Percentiles rank a stretch among this genome's conserved stretches.
Evolutionary conservation across 192 early-diverging fungal genomes (phyloP).

Genomic region (Umbelopsis isabellina): DNA sequence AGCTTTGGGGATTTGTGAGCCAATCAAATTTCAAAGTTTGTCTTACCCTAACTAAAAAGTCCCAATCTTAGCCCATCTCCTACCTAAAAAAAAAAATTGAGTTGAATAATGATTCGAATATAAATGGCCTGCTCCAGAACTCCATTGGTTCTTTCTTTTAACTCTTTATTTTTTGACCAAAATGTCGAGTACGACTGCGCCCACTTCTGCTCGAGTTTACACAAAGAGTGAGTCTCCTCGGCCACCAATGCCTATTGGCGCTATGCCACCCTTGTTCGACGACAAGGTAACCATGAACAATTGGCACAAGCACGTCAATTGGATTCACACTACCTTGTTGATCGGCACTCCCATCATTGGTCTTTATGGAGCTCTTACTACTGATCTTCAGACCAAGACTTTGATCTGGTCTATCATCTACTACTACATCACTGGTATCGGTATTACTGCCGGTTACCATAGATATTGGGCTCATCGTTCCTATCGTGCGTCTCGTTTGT

Average conservation of each 20-base stretch:
- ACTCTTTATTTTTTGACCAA: background rate
- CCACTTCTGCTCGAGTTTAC: slow-evolving; percentile 18
- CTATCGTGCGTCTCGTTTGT: slow-evolving; percentile 65
- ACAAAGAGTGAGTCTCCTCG: slow-evolving; percentile 37
- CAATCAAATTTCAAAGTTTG: slow-evolving; percentile 9
- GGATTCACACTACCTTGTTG: slow-evolving; percentile 70
- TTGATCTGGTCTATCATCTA: slow-evolving; percentile 70
- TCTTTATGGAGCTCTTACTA: slow-evolving; percentile 77
- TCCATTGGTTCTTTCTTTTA: background rate
- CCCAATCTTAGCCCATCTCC: slow-evolving; percentile 10
- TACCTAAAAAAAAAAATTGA: slow-evolving; percentile 11
- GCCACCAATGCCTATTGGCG: slow-evolving; percentile 29
- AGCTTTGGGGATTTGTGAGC: slow-evolving; percentile 17
- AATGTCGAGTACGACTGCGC: slow-evolving; percentile 15
- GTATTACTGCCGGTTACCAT: slow-evolving; percentile 92
- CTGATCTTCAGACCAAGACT: slow-evolving; percentile 69
- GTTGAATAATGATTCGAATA: background rate
- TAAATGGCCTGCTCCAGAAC: background rate
- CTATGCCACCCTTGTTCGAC: slow-evolving; percentile 40
- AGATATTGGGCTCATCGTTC: slow-evolving; percentile 82
- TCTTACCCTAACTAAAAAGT: slow-evolving; percentile 5
- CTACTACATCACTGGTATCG: slow-evolving; percentile 81
- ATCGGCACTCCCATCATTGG: slow-evolving; percentile 75
- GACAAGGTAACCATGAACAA: slow-evolving; percentile 53
- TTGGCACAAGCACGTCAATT: slow-evolving; percentile 65